Conservation (phyloP, 2,329 filamentous ascomycete species). For the Nemania sp. region DNA sequence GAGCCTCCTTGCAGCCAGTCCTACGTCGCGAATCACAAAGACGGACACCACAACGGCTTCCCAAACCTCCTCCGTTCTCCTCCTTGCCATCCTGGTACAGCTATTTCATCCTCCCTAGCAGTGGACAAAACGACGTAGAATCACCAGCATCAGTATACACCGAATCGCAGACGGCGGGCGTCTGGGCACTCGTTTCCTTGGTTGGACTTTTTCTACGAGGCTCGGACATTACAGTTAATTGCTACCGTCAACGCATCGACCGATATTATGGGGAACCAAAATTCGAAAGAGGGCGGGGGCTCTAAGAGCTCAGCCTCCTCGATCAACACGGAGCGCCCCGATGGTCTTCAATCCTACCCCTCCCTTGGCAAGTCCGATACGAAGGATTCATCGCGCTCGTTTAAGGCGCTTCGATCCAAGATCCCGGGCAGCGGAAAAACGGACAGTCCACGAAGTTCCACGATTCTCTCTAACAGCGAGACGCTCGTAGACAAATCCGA, state of each 20-base stretch:
- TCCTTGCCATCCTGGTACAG: conserved; percentile 64
- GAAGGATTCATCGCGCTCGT: conserved; percentile 88
- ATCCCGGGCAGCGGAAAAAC: conserved; percentile 79
- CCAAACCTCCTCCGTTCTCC: conserved; percentile 58
- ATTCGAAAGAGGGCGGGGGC: conserved; percentile 69
- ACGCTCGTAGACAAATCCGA: conserved; percentile 73
- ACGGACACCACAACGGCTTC: conserved; percentile 64
- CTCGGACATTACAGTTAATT: conserved; percentile 27
- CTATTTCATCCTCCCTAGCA: conserved; percentile 67
- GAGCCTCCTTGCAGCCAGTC: conserved; percentile 36
- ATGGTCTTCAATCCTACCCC: conserved; percentile 82
- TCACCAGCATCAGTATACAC: conserved; percentile 25
- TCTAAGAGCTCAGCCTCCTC: conserved; percentile 61
- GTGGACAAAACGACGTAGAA: conserved; percentile 37
- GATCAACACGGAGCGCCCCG: conserved; percentile 56
- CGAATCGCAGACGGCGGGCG: conserved; percentile 43
- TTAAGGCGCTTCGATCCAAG: conserved; percentile 87
- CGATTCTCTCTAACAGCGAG: conserved; percentile 73
- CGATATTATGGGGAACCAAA: conserved; percentile 78
- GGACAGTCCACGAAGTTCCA: conserved; percentile 85
- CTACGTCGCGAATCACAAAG: conserved; percentile 55
- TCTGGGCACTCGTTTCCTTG: conserved; percentile 43
- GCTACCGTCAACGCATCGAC: conserved; percentile 11
- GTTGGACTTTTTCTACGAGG: conserved; percentile 37
- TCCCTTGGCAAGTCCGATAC: conserved; percentile 95